Evolutionary conservation across 768 basidiomycete species (phyloP).

Genomic region (Termitomyces sp.): DNA sequence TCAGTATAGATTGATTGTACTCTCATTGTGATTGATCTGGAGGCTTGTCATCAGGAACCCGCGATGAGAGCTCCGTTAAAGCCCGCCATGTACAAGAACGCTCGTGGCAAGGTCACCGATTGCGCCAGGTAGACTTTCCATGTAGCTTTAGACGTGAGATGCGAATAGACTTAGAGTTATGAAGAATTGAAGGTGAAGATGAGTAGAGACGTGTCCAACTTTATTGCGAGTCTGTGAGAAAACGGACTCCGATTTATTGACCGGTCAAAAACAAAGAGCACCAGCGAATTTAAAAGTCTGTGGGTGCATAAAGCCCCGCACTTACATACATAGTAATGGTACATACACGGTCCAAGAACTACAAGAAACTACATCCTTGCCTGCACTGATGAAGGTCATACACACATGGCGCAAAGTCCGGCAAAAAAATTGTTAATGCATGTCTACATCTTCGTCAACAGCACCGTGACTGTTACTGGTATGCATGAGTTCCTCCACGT

Average conservation of each 20-base stretch:
- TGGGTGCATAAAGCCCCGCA: background rate
- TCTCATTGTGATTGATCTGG: background rate
- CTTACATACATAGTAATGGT: background rate
- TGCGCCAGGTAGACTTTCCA: background rate
- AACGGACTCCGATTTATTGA: background rate
- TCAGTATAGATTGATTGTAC: background rate
- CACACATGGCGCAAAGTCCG: background rate
- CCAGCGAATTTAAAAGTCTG: background rate
- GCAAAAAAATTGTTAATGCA: conserved; percentile 12
- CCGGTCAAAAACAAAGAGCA: background rate
- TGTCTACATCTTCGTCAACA: conserved; percentile 21
- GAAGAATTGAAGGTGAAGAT: background rate
- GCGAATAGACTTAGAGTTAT: background rate
- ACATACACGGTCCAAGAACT: background rate
- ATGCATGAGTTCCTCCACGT: conserved; percentile 21
- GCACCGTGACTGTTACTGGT: background rate
- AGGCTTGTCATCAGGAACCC: background rate
- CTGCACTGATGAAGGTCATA: background rate
- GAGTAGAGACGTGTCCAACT: background rate
- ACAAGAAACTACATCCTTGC: background rate
- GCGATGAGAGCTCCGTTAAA: background rate
- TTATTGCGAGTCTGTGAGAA: no score
- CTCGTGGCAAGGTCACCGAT: background rate
- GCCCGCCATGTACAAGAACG: background rate
- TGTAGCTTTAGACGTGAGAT: background rate